A percentile compares a stretch with the other conserved stretches of the same genome.
Evolutionary conservation across 2,329 filamentous ascomycete species (phyloP).

Genomic region (Venturiaceae sp.): DNA sequence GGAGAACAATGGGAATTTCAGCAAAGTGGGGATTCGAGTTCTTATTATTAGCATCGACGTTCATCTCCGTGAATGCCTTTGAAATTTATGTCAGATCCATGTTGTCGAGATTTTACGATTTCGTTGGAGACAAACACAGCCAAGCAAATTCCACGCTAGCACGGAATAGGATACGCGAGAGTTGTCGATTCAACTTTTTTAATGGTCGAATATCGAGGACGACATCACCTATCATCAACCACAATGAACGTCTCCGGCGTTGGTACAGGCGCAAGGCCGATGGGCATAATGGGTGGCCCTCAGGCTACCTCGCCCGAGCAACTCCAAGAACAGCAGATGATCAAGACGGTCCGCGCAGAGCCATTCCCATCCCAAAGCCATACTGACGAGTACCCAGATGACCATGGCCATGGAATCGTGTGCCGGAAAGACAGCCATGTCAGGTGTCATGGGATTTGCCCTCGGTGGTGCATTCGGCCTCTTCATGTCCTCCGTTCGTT

Average conservation of each 20-base stretch:
- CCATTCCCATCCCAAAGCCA: not conserved
- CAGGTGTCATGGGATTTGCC: constrained; percentile 87
- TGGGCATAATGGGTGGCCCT: constrained; percentile 3
- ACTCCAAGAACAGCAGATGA: constrained; percentile 32
- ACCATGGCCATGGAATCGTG: constrained; percentile 86
- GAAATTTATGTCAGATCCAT: no score
- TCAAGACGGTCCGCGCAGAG: constrained; percentile 29
- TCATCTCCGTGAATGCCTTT: no score
- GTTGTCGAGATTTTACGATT: no score
- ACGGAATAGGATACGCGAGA: not conserved
- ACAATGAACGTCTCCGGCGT: constrained; percentile 2
- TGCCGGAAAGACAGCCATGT: constrained; percentile 76
- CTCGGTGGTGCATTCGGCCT: constrained; percentile 90
- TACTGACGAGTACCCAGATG: constrained; percentile 44
- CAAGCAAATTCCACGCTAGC: not conserved
- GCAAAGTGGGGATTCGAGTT: no score
- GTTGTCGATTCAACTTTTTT: not conserved
- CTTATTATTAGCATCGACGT: no score
- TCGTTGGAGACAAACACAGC: no score
- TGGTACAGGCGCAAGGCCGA: not conserved
- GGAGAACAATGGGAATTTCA: no score
- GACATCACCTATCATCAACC: not conserved
- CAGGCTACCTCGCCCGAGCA: constrained; percentile 26
- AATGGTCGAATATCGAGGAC: not conserved
- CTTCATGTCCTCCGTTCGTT: constrained; percentile 90